Evolutionary conservation across 2,329 filamentous ascomycete genomes (phyloP), one percentile per base, ranked within the genome.

Genomic region (Colletotrichum sp.): DNA sequence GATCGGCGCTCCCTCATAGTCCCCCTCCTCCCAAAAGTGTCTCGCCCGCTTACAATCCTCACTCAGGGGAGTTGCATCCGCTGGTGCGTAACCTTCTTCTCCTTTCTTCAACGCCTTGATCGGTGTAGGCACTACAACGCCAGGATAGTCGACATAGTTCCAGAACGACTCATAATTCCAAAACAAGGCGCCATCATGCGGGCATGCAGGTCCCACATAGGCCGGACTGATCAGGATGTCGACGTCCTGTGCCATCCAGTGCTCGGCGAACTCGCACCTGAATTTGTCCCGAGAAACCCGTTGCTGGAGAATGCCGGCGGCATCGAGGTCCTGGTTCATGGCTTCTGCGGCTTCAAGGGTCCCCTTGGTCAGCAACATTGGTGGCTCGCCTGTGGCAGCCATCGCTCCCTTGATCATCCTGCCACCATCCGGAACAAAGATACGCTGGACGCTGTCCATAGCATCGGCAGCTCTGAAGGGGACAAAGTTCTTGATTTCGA

Each of bases 361-460:
- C 85, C 85, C 87, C 71, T 87, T 78, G 9, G 84, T 89, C 3
- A 90, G 80, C 0, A 85, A 80, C 13, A 85, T 84, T n/a, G 85
- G 77, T 0, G 88, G 88, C 77, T 90, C 88, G 10, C 85, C 85
- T 0, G 85, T 81, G 12, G 80, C 77, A 1, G 77, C 76, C 34
- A 89, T 81, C 22, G 82, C 78, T 3, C 79, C 80, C 67, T 81
- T 82, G 66, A 83, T 77, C 36, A 76, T 70, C 55, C 75, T 77
- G 4, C 83, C 86, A 16, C 85, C 86, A 30, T 88, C 87, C 0
- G 88, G 88, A 80, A 86, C 89, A 81, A 89, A 89, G 15, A 88
- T 84, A 5, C 76, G 77, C 64, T 82, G 77, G 77, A 87, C 85
- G 78, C 78, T 81, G 1, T 55, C 39, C 76, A 79, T 82, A 0